Conservation (phyloP, 108 stramenopile species). For the Stephanodiscus minutulus region DNA sequence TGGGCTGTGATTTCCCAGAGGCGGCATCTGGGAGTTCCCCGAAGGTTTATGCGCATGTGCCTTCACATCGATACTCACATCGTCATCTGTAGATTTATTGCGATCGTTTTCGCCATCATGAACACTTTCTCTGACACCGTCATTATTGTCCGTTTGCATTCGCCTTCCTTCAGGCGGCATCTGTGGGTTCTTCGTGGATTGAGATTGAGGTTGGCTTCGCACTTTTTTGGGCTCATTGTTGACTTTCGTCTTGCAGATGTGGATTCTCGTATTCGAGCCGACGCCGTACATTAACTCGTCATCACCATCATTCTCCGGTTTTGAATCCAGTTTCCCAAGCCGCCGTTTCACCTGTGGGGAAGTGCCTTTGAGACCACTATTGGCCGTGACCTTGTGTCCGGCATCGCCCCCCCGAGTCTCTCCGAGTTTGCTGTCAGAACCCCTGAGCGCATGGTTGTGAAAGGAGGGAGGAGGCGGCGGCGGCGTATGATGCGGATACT, state of each 20-base stretch:
- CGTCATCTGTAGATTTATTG: no score
- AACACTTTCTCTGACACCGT: no score
- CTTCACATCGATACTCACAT: no score
- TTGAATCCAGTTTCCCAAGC: background rate
- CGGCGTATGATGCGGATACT: no score
- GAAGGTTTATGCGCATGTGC: background rate
- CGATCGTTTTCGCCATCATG: no score
- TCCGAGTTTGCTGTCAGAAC: no score
- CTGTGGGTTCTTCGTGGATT: background rate
- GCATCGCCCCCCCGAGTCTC: background rate
- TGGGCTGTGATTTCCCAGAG: background rate
- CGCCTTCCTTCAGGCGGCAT: background rate
- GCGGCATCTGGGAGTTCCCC: background rate
- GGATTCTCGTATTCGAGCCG: slow-evolving; percentile 15
- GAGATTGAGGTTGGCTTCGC: background rate
- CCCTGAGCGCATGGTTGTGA: no score
- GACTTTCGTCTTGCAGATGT: background rate
- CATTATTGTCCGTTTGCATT: background rate
- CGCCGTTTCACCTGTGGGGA: background rate
- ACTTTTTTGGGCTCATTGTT: background rate
- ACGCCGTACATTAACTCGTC: slow-evolving; percentile 5
- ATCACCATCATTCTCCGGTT: background rate
- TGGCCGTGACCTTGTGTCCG: background rate
- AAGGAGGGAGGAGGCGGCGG: no score
- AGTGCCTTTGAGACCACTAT: background rate